Evolutionary conservation across 257 asterid species (phyloP).

Genomic region (Handroanthus guayacan): DNA sequence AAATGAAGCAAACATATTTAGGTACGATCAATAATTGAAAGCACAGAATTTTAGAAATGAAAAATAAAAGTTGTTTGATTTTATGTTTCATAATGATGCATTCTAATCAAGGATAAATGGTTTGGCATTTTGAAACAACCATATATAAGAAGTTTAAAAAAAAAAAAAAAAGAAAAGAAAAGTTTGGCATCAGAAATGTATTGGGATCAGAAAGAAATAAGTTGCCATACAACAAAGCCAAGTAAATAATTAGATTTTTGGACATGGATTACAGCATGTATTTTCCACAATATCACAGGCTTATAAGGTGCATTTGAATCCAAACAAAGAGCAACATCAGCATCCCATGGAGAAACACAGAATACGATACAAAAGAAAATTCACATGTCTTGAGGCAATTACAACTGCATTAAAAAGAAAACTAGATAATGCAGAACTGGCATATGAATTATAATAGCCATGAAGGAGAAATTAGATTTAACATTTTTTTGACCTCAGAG

Average conservation of each 20-base stretch:
- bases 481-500: background rate
- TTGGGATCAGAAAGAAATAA: background rate
- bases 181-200: no score
- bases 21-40: background rate
- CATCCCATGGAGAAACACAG: slow-evolving; percentile 11
- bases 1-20: slow-evolving; percentile 18
- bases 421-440: background rate
- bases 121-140: background rate
- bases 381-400: slow-evolving; percentile 4
- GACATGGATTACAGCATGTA: background rate
- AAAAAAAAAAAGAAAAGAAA: no score
- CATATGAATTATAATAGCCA: background rate
- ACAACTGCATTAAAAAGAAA: background rate
- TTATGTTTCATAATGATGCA: background rate
- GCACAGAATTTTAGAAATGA: background rate
- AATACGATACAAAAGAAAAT: slow-evolving; percentile 6
- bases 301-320: slow-evolving; percentile 21
- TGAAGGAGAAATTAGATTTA: slow-evolving; percentile 5
- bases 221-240: slow-evolving; percentile 6
- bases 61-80: background rate
- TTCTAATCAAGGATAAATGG: background rate
- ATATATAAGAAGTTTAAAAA: background rate
- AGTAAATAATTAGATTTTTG: background rate
- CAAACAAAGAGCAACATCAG: slow-evolving; percentile 11
- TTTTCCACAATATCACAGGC: slow-evolving; percentile 9